Percentiles rank a stretch among this genome's conserved stretches.
Conservation (phyloP, 139 green algal species). For the Picochlorum sp. region DNA sequence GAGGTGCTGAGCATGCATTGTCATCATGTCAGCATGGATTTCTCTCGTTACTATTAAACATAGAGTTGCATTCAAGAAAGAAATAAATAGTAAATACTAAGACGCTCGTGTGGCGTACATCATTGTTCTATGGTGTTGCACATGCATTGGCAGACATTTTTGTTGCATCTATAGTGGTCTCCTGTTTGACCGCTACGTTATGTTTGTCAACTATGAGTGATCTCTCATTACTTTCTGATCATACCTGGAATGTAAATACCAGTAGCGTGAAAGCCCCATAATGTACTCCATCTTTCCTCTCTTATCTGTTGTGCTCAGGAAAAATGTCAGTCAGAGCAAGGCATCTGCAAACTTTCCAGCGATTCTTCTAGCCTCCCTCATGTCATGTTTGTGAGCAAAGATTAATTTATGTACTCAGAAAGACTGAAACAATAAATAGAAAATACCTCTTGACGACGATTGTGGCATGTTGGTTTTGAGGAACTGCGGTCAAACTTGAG, state of each 20-base stretch:
- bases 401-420: background rate
- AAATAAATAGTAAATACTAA: too few species aligned
- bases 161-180: too few species aligned
- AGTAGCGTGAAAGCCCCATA: background rate
- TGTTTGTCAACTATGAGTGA: too few species aligned
- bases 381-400: background rate
- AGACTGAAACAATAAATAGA: background rate
- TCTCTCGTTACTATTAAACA: too few species aligned
- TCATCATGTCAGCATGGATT: too few species aligned
- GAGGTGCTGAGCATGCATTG: too few species aligned
- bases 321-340: background rate
- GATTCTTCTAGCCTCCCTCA: conserved; percentile 1
- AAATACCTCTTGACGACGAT: background rate
- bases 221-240: background rate
- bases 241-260: background rate
- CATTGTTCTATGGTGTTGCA: too few species aligned
- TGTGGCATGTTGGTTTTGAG: background rate
- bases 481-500: background rate
- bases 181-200: too few species aligned
- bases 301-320: background rate
- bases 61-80: too few species aligned
- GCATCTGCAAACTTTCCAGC: background rate
- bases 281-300: background rate
- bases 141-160: too few species aligned
- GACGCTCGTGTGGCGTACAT: too few species aligned